Evolutionary conservation across 345 rosid genomes (phyloP).

Genomic region (Gossypium thurberi): DNA sequence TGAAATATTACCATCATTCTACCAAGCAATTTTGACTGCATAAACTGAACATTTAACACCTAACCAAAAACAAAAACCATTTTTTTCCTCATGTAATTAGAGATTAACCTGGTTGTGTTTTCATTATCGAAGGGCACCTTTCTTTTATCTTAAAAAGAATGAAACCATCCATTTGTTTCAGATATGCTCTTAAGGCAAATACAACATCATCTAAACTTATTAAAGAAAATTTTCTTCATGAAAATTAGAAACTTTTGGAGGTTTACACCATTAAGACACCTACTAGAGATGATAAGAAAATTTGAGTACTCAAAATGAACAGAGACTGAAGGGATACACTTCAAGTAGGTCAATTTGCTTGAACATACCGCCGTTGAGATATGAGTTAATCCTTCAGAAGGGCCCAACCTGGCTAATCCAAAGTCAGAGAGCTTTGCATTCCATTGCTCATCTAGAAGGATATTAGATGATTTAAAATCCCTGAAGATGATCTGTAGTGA

Average conservation of each 20-base stretch:
- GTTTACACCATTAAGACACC: not conserved
- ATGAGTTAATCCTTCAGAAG: slow-evolving; percentile 77
- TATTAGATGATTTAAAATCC: slow-evolving; percentile 88
- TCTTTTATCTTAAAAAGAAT: not conserved
- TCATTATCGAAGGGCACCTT: not conserved
- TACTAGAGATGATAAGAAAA: not conserved
- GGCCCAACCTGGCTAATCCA: slow-evolving; percentile 93
- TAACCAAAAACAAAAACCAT: not conserved
- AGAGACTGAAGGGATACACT: not conserved
- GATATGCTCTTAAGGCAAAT: too few species aligned
- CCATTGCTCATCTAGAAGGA: slow-evolving; percentile 81
- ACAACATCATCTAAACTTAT: too few species aligned
- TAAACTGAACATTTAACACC: not conserved
- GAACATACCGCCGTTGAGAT: slow-evolving; percentile 77
- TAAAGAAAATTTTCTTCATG: not conserved
- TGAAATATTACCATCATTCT: not conserved
- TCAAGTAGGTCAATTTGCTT: not conserved
- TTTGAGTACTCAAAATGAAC: not conserved
- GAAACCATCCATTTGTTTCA: not conserved
- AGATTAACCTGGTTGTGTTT: not conserved
- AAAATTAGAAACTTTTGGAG: not conserved
- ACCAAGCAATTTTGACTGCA: not conserved
- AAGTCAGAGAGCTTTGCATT: slow-evolving; percentile 93
- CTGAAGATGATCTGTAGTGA: slow-evolving; percentile 62
- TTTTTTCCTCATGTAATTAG: not conserved